Base-by-base conservation (phyloP, 257 asterid species). In the Solanum peruvianum region DNA sequence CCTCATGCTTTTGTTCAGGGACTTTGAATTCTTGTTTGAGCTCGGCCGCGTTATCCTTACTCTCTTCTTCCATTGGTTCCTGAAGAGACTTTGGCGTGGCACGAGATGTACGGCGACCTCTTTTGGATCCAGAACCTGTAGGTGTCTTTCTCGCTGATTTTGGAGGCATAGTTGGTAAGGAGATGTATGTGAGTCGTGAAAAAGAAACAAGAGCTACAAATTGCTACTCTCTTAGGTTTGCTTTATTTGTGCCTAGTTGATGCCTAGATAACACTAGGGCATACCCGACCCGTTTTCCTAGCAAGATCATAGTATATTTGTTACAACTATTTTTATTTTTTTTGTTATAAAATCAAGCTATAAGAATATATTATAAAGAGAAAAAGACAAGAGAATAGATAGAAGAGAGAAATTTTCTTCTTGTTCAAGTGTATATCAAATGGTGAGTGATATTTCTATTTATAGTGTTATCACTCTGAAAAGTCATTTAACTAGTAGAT, bases 61-160 rank as follows among this genome's bases (percentile, higher is more conserved):
- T 81, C 73, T 86, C 82, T 25, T 64, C 72, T 78, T 88, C 10
- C 83, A 64, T 85, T 62, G 85, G 87, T 83, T 90, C 91, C 87
- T 91, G 85, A 42, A 56, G 90, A 7, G 87, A 86, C 73, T 86
- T 90, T 82, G 44, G 89, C 45, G 76, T 80, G 78, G 89, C 90
- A 80, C 87, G 87, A 87, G 86, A 90, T 87, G 92, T 95, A 58
- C 98, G 92, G 69, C 90, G 86, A 83, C 91, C 92, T 77, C 95
- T 89, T 94, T 90, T 94, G 84, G 93, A 88, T 45, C 98, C 98
- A 85, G 95, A 98, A 29, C 98, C 97, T 52, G 93, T 89, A 66
- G 96, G 93, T 67, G 93, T 90, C 89, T 88, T 95, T 92, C 92
- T 96, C 88, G 89, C 88, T 87, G 83, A 35, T 88, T 92, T 92